Base-by-base conservation (phyloP, 305 asterid genomes). In the Fraxinus paxiana region DNA sequence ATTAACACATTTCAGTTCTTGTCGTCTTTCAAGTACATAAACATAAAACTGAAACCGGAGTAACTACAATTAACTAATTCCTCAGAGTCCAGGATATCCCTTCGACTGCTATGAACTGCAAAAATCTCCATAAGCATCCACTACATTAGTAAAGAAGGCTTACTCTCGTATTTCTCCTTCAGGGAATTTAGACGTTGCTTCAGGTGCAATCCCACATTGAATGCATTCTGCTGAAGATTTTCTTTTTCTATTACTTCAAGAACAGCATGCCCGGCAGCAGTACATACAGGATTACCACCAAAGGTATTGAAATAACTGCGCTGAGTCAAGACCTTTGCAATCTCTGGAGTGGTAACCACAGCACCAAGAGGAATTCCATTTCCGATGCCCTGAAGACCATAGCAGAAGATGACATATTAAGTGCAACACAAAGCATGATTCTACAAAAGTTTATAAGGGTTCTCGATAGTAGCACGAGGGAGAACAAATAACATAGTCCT, bases 341-440 rank as follows among this genome's bases (percentile, higher is more conserved):
- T 90, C 81, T 88, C 92, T 1, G 94, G 92, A 78, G 95, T 91
- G 18, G 97, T 93, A 22, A 93, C 90, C 79, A 92, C 96, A 77
- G 97, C 97, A 26, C 97, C 97, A 70, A 93, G 81, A 13, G 97
- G 97, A 84, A 92, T 84, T 78, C 97, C 97, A 75, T 93, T 93
- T 85, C 95, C 97, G 79, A 93, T 94, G 33, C 98, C 98, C 97
- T 93, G 86, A 72, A 82, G 63, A 22, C 0, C 63, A 73, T 54
- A 75, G n/a, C 33, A 9, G 77, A 38, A 37, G 51, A 34, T 18
- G 22, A 63, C 6, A 63, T 22, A 26, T 26, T 26, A 22, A 9
- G 3, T 59, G 72, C 34, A 65, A 24, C 17, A 8, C 72, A 65
- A 65, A 65, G 72, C 15, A 26, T 65, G 72, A 10, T 26, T 26